phyloP scores from a whole-genome alignment of 2,329 filamentous ascomycete genomes.

The Blumeriella jaapii region DNA sequence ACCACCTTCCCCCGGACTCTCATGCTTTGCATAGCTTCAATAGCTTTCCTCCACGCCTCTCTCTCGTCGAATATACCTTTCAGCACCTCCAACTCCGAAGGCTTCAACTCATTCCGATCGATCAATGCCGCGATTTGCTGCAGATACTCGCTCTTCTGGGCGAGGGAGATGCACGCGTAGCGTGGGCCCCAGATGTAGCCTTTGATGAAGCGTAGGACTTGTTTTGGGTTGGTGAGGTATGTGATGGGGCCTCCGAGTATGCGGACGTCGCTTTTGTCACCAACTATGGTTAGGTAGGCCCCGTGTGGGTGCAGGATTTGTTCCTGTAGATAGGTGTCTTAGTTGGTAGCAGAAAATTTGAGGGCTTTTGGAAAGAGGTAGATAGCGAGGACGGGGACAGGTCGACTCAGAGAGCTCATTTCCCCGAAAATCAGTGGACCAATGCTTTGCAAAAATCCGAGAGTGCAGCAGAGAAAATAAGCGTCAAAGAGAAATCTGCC shows the following conservation, averaged over 20 bases:
- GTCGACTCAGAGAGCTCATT: no score
- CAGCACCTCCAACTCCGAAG: slow-evolving; percentile 16
- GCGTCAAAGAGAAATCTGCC: background rate
- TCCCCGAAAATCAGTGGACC: no score
- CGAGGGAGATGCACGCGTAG: slow-evolving; percentile 19
- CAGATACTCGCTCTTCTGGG: slow-evolving; percentile 10
- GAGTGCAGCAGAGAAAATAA: no score
- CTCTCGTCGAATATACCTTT: slow-evolving; percentile 18
- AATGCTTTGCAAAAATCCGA: no score
- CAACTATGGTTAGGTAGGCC: slow-evolving; percentile 25
- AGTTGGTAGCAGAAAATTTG: no score
- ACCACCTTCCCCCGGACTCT: slow-evolving; percentile 19
- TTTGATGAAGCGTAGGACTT: slow-evolving; percentile 21
- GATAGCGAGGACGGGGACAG: no score
- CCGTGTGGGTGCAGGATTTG: slow-evolving; percentile 19
- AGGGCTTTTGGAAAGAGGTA: no score
- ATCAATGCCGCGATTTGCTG: slow-evolving; percentile 14
- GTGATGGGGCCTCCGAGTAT: slow-evolving; percentile 21
- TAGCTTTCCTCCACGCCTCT: slow-evolving; percentile 15
- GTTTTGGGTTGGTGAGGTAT: slow-evolving; percentile 19
- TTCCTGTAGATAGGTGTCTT: slow-evolving; percentile 10
- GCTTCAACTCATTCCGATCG: slow-evolving; percentile 16
- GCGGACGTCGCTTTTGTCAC: slow-evolving; percentile 21
- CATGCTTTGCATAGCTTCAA: slow-evolving; percentile 14
- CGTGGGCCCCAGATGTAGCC: slow-evolving; percentile 23